A percentile compares a stretch with the other conserved stretches of the same genome.
These are phyloP conservation scores for Shiraia sp. DNA, from an alignment of 2,329 filamentous ascomycete genomes.

Conservation along the genomic window DNA sequence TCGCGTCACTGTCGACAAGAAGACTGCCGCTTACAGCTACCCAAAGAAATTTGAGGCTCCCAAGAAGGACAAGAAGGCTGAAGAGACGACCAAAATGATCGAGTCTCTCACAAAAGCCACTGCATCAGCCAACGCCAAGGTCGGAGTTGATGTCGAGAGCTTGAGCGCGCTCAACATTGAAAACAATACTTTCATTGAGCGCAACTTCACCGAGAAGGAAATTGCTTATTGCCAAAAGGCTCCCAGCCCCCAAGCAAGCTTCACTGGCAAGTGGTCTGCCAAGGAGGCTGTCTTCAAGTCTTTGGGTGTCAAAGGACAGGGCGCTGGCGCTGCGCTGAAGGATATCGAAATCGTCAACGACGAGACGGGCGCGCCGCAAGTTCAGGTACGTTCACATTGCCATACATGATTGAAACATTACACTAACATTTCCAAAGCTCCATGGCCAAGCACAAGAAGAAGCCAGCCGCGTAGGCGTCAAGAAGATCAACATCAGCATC, in stretches of 20 bases:
- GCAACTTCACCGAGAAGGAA: constrained; percentile 88
- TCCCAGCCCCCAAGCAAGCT: constrained; percentile 81
- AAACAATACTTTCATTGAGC: constrained; percentile 90
- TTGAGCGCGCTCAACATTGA: constrained; percentile 86
- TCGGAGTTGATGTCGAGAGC: constrained; percentile 93
- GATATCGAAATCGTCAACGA: constrained; percentile 92
- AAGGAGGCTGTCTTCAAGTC: constrained; percentile 99
- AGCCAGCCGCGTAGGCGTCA: constrained; percentile 84
- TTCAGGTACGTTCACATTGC: constrained; percentile 69
- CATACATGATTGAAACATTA: not conserved
- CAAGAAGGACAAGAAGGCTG: constrained; percentile 61
- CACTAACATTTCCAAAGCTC: constrained; percentile 60
- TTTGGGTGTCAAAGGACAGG: constrained; percentile 81
- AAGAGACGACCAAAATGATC: constrained; percentile 74
- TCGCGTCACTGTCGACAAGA: constrained; percentile 83
- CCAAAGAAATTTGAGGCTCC: constrained; percentile 59
- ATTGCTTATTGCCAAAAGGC: constrained; percentile 84
- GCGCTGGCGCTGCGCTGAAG: constrained; percentile 85
- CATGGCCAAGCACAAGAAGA: constrained; percentile 81
- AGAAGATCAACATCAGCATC: constrained; percentile 88
- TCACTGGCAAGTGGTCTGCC: constrained; percentile 93
- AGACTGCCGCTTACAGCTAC: constrained; percentile 77
- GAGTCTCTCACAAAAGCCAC: constrained; percentile 74
- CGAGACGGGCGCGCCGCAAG: constrained; percentile 78
- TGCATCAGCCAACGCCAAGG: constrained; percentile 65